Base-by-base conservation (phyloP, 2,329 filamentous ascomycete genomes). In the Fusarium hostae region DNA sequence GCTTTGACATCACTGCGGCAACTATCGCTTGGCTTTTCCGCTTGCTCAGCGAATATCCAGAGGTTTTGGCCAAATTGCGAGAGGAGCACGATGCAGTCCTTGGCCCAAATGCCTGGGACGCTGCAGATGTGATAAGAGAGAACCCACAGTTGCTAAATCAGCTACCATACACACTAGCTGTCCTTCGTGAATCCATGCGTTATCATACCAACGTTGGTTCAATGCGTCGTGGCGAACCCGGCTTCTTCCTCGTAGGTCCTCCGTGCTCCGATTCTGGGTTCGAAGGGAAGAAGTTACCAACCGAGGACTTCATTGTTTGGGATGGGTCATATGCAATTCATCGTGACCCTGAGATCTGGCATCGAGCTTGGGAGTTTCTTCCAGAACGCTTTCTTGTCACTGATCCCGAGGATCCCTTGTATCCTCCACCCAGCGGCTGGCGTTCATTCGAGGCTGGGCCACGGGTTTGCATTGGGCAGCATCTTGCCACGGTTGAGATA, bases 401-500 rank as follows among this genome's bases (percentile, higher is more conserved):
- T 6, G 65, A 75, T 15, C 54, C 66, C 8, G 47, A 61, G 15
- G 59, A 73, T 16, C 66, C 70, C 16, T 57, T 71, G 4, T 73
- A 47, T 5, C 59, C 63, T 5, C 63, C 66, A 16, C 47, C 63
- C 5, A 82, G 84, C 59, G 86, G 86, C 0, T 90, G 83, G 82
- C 79, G 85, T 10, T 82, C 86, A 0, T 90, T 90, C 73, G 84
- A 84, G 47, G 80, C 84, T 24, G 88, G 88, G 0, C 84, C 84
- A 6, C 77, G 88, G 13, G 86, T 85, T 45, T 90, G 88, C 66
- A 84, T 90, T 37, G 88, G 88, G 0, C 85, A 89, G 77, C 50
- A 87, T 66, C 79, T 90, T 47, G 88, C 85, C 5, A 82, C 87
- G 77, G 81, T 86, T 15, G 71, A 74, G 39, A 54, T 74, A 13